These are phyloP conservation scores for Cyberlindnera veronae DNA, from an alignment of 805 yeast species.

Conservation along the genomic window DNA sequence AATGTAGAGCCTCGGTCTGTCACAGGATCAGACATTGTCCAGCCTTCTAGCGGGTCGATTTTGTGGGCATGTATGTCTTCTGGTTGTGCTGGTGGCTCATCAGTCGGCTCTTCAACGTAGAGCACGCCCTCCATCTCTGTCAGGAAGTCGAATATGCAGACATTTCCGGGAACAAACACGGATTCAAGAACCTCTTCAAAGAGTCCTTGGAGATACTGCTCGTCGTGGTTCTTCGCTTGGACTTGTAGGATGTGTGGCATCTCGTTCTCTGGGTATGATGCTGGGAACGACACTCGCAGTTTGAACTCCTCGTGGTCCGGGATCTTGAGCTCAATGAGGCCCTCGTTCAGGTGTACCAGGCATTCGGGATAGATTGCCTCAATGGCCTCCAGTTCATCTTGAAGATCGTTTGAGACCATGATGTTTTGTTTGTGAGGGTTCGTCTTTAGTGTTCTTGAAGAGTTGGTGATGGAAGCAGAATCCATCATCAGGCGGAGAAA, in stretches of 20 bases:
- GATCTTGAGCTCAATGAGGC: conserved; percentile 42
- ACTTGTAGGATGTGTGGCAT: conserved; percentile 66
- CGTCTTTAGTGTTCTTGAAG: not conserved
- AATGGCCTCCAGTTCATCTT: conserved; percentile 76
- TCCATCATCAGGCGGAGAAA: not conserved
- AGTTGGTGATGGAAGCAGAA: not conserved
- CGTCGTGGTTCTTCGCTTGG: conserved; percentile 30
- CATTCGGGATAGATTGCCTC: conserved; percentile 83
- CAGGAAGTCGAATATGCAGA: conserved; percentile 75
- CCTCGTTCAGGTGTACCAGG: conserved; percentile 34
- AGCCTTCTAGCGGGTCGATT: conserved; percentile 56
- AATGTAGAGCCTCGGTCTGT: conserved; percentile 84
- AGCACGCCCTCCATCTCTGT: conserved; percentile 60
- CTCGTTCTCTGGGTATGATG: conserved; percentile 57
- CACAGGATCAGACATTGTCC: conserved; percentile 76
- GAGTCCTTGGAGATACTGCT: conserved; percentile 43
- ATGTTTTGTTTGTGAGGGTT: not conserved
- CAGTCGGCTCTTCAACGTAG: conserved; percentile 30
- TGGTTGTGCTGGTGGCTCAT: conserved; percentile 9
- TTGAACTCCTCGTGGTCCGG: conserved; percentile 62
- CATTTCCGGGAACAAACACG: conserved; percentile 57
- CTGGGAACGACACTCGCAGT: conserved; percentile 71
- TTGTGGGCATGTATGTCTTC: not conserved
- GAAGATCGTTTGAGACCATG: conserved; percentile 44
- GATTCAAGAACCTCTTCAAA: conserved; percentile 51